Percentiles rank a stretch among this genome's conserved stretches.
Conservation (phyloP, 768 basidiomycete species). For the Tulasnella sp. region DNA sequence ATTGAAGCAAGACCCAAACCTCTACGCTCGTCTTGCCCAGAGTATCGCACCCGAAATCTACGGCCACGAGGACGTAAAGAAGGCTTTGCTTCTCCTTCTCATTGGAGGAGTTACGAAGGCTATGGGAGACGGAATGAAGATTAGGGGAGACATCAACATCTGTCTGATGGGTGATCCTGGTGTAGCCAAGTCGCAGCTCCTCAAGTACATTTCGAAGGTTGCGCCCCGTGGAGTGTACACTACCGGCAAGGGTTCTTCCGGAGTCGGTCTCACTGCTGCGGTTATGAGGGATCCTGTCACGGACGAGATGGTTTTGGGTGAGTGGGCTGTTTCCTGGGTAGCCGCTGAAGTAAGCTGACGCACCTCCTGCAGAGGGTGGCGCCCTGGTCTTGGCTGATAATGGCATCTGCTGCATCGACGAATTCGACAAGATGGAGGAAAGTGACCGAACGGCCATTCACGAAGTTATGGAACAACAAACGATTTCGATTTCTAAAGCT, state of each 20-base stretch:
- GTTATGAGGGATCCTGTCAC: slow-evolving; percentile 99
- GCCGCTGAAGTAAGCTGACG: slow-evolving; percentile 92
- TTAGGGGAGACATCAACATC: slow-evolving; percentile 94
- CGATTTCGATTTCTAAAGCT: slow-evolving; percentile 98
- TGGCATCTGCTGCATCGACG: slow-evolving; percentile 99
- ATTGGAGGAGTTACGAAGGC: slow-evolving; percentile 95
- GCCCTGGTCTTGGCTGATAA: slow-evolving; percentile 99
- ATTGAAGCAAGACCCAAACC: slow-evolving; percentile 66
- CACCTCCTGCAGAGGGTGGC: slow-evolving; percentile 79
- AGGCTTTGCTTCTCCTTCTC: slow-evolving; percentile 83
- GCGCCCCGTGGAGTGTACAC: slow-evolving; percentile 98
- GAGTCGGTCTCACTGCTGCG: slow-evolving; percentile 96
- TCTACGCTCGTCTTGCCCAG: slow-evolving; percentile 83
- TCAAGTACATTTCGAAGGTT: slow-evolving; percentile 98
- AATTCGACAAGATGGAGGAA: slow-evolving; percentile 99
- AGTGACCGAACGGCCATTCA: slow-evolving; percentile 96
- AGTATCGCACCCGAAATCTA: slow-evolving; percentile 99
- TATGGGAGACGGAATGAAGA: slow-evolving; percentile 97
- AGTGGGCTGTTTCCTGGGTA: slow-evolving; percentile 61
- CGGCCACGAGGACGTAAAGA: slow-evolving; percentile 96
- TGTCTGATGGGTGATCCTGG: slow-evolving; percentile 99
- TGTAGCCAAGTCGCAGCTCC: slow-evolving; percentile 94
- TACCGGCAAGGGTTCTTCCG: slow-evolving; percentile 96
- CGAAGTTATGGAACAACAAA: slow-evolving; percentile 99
- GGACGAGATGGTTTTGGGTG: slow-evolving; percentile 98